A percentile compares a stretch with the other conserved stretches of the same genome.
Evolutionary conservation across 1,139 yeast genomes (phyloP).

Genomic region (Saccharomycopsis phalli): DNA sequence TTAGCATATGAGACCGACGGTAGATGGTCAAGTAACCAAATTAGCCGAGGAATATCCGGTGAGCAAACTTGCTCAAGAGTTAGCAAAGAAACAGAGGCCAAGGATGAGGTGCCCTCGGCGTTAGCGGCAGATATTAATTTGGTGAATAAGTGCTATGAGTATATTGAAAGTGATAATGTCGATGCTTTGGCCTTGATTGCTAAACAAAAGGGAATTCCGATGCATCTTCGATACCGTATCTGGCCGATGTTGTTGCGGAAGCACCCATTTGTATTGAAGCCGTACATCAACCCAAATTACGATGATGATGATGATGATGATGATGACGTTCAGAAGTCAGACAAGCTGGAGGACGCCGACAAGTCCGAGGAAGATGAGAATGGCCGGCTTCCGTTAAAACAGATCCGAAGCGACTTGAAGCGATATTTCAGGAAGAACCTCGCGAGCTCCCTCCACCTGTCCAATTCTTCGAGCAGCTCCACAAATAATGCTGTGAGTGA

Average conservation of each 20-base stretch:
- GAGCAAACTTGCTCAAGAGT: too few species aligned
- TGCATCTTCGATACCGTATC: conserved; percentile 62
- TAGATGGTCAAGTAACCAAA: too few species aligned
- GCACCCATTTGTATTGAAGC: conserved; percentile 78
- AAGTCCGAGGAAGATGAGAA: conserved; percentile 16
- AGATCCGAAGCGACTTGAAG: conserved; percentile 42
- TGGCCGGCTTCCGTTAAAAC: conserved; percentile 26
- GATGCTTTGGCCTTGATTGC: conserved; percentile 73
- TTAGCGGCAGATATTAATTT: conserved; percentile 2
- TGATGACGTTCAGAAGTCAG: conserved; percentile 22
- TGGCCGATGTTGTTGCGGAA: conserved; percentile 80
- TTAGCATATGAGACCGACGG: too few species aligned
- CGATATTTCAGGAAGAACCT: conserved; percentile 40
- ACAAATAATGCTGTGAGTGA: conserved; percentile 4
- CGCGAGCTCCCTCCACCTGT: conserved; percentile 2
- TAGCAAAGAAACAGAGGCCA: too few species aligned
- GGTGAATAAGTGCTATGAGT: conserved; percentile 27
- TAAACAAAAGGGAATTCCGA: conserved; percentile 80
- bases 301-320: conserved; percentile 21
- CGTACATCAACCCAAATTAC: conserved; percentile 55
- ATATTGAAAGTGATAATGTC: conserved; percentile 43
- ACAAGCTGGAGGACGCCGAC: conserved; percentile 17
- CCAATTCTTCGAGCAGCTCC: not conserved
- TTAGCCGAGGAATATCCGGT: too few species aligned
- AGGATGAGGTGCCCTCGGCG: not conserved